A percentile compares a stretch with the other conserved stretches of the same genome.
phyloP scores from a whole-genome alignment of 2,329 filamentous ascomycete species.

The Xylariaceae sp. region DNA sequence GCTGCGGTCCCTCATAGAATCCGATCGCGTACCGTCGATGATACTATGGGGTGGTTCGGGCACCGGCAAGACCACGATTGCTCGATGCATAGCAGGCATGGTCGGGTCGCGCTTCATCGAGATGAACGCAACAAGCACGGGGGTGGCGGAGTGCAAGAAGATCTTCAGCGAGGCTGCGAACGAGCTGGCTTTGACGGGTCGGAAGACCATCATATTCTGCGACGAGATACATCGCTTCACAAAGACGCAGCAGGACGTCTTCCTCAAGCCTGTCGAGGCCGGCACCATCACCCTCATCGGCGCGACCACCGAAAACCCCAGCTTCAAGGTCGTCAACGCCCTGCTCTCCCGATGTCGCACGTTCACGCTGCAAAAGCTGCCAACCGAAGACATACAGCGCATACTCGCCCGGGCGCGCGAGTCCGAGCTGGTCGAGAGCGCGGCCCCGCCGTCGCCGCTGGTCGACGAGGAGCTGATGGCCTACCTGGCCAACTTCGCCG shows the following conservation, averaged over 20 bases:
- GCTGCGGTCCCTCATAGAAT: conserved; percentile 76
- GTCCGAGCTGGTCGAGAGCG: conserved; percentile 40
- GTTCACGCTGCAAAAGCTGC: conserved; percentile 75
- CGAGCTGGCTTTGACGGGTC: conserved; percentile 72
- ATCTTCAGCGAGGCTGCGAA: conserved; percentile 77
- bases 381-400: conserved; percentile 59
- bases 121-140: conserved; percentile 86
- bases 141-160: conserved; percentile 86
- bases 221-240: conserved; percentile 93
- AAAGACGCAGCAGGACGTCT: conserved; percentile 91
- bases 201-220: conserved; percentile 94
- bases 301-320: conserved; percentile 94
- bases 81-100: conserved; percentile 75
- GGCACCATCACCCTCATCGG: conserved; percentile 88
- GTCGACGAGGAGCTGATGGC: conserved; percentile 69
- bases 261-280: conserved; percentile 83
- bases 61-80: conserved; percentile 86
- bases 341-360: conserved; percentile 84
- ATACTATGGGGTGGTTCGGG: conserved; percentile 83
- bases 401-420: conserved; percentile 73
- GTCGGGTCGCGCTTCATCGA: conserved; percentile 85
- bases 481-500: conserved; percentile 79
- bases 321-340: conserved; percentile 84
- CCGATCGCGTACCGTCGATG: conserved; percentile 84
- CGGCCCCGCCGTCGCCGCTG: conserved; percentile 41